phyloP scores from a whole-genome alignment of 1,284 basidiomycete species.

The Microbotryum lychnidis-dioicae region DNA sequence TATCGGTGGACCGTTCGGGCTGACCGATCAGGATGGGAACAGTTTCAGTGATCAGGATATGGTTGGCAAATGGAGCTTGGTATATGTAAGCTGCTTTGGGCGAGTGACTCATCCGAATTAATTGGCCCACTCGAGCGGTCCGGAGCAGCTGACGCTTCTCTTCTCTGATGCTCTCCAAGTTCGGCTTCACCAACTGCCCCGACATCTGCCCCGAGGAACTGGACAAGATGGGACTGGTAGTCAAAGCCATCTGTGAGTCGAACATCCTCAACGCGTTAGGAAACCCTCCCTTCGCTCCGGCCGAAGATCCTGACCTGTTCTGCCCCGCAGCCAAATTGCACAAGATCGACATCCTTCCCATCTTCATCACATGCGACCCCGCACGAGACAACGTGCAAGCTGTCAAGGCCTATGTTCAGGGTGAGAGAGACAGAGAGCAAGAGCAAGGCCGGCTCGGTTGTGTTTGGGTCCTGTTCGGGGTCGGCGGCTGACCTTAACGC shows the following conservation, averaged over 20 bases:
- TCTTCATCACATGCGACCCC: conserved; percentile 95
- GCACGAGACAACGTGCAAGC: conserved; percentile 68
- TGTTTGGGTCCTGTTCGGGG: neutral
- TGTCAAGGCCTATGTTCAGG: conserved; percentile 48
- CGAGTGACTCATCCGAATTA: neutral
- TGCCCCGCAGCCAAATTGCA: conserved; percentile 50
- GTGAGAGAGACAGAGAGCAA: conserved; percentile 32
- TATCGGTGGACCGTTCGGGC: conserved; percentile 81
- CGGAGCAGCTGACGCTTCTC: neutral
- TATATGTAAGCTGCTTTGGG: conserved; percentile 52
- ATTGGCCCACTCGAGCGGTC: neutral
- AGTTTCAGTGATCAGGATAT: conserved; percentile 77
- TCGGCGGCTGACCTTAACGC: neutral
- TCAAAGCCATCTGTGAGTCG: conserved; percentile 61
- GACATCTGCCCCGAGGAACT: conserved; percentile 98
- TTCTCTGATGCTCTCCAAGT: conserved; percentile 39
- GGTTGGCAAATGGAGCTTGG: conserved; percentile 67
- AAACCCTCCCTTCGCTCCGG: conserved; percentile 36
- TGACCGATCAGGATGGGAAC: conserved; percentile 60
- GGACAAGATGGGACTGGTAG: conserved; percentile 85
- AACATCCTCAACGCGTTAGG: neutral
- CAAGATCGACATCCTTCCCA: conserved; percentile 58
- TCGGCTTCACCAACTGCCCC: conserved; percentile 94
- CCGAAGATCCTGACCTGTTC: conserved; percentile 13
- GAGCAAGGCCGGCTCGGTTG: neutral